Evolutionary conservation across 1,284 basidiomycete species (phyloP).

Genomic region (Neonothopanus nambi): DNA sequence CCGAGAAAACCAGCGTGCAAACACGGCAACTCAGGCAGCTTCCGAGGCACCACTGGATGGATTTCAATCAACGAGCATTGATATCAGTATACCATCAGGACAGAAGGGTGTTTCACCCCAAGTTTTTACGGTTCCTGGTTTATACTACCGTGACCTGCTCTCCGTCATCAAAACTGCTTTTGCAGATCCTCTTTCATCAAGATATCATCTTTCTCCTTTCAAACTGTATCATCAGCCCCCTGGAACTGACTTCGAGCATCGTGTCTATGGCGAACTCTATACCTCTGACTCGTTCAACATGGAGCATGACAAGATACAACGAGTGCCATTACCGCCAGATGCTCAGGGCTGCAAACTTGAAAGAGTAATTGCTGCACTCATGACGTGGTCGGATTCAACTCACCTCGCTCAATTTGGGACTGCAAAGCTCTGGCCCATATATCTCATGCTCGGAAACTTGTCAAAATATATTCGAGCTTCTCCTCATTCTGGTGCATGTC

Average conservation of each 20-base stretch:
- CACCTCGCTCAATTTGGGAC: constrained; percentile 33
- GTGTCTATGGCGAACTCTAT: constrained; percentile 2
- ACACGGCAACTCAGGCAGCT: neutral
- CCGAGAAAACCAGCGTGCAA: neutral
- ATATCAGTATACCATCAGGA: neutral
- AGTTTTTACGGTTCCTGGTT: constrained; percentile 27
- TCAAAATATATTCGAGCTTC: constrained; percentile 30
- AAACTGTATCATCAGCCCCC: constrained; percentile 17
- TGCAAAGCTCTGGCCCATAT: constrained; percentile 34
- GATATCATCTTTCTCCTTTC: constrained; percentile 33
- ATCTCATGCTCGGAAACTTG: constrained; percentile 32
- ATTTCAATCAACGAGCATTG: neutral
- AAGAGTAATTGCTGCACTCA: constrained; percentile 25
- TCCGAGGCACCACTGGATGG: neutral
- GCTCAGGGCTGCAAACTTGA: constrained; percentile 12
- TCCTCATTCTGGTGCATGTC: constrained; percentile 23
- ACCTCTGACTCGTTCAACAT: constrained; percentile 10
- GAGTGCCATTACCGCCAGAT: neutral
- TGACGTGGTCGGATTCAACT: constrained; percentile 35
- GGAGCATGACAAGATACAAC: constrained; percentile 4
- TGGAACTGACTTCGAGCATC: neutral
- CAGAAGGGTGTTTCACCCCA: too few relatives aligned
- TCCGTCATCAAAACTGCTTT: constrained; percentile 30
- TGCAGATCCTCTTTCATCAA: constrained; percentile 21
- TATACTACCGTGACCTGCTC: constrained; percentile 25